phyloP scores from a whole-genome alignment of 345 rosid species.

The Linum tenue region DNA sequence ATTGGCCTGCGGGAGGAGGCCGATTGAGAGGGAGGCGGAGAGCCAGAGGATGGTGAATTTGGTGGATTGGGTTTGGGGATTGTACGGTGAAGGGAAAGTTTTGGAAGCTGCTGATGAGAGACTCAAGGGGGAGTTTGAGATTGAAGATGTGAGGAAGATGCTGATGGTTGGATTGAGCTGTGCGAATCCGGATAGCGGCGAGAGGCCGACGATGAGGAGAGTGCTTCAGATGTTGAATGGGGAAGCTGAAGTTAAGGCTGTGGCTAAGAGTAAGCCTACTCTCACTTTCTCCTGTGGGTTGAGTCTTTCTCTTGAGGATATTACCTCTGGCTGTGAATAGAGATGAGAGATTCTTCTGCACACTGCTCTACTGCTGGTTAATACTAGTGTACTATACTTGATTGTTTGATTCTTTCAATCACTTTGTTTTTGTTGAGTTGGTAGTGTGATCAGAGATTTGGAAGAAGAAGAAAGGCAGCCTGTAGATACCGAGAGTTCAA shows the following conservation, averaged over 20 bases:
- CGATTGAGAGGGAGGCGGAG: conserved; percentile 60
- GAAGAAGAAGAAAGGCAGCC: too few species aligned
- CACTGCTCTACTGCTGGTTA: conserved; percentile 1
- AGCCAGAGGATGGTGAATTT: conserved; percentile 67
- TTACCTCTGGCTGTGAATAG: conserved; percentile 63
- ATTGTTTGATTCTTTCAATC: conserved; percentile 33
- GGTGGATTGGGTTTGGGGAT: conserved; percentile 91
- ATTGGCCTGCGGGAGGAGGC: conserved; percentile 86
- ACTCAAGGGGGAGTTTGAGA: conserved; percentile 50
- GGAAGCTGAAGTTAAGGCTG: conserved; percentile 43
- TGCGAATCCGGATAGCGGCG: conserved; percentile 66
- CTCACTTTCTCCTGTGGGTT: conserved; percentile 58
- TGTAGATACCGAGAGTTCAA: too few species aligned
- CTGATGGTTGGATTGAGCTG: conserved; percentile 73
- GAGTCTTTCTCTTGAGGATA: conserved; percentile 55
- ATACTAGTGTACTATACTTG: conserved; percentile 17
- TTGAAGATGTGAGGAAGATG: conserved; percentile 72
- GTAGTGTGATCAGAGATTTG: too few species aligned
- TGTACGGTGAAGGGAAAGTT: conserved; percentile 59
- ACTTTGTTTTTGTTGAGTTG: too few species aligned
- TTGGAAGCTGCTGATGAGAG: conserved; percentile 66
- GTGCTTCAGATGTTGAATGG: conserved; percentile 73
- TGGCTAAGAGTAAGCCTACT: conserved; percentile 71
- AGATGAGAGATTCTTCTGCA: conserved; percentile 12
- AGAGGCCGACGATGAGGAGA: conserved; percentile 78